phyloP scores from a whole-genome alignment of 495 filamentous ascomycete genomes.

The Aspergillus olivimuriae region DNA sequence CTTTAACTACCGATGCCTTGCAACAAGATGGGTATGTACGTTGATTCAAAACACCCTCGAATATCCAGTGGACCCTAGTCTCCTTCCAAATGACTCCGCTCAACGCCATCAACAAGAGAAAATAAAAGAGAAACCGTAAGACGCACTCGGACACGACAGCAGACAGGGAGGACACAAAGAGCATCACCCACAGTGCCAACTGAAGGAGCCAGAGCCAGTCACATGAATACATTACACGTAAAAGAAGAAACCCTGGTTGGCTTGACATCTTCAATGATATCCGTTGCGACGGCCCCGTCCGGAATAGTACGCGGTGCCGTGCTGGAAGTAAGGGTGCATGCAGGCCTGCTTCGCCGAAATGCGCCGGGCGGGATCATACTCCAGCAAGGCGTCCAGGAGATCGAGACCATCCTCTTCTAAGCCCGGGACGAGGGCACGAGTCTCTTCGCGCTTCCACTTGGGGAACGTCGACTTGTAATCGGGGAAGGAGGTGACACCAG shows the following conservation, averaged over 20 bases:
- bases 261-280: conserved; percentile 26
- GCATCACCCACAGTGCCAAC: not conserved
- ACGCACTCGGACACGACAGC: not conserved
- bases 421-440: conserved; percentile 48
- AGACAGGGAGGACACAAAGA: conserved; percentile 1
- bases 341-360: conserved; percentile 96
- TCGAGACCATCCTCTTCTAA: conserved; percentile 76
- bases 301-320: conserved; percentile 51
- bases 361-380: conserved; percentile 89
- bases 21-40: conserved; percentile 35
- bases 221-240: conserved; percentile 15
- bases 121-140: conserved; percentile 10
- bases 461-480: conserved; percentile 97
- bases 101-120: conserved; percentile 36
- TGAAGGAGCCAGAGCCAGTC: conserved; percentile 7
- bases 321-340: conserved; percentile 85
- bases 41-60: conserved; percentile 22
- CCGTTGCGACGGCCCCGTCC: conserved; percentile 40
- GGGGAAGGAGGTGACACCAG: conserved; percentile 93
- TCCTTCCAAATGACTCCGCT: conserved; percentile 25
- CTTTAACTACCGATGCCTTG: too few relatives aligned
- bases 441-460: conserved; percentile 78
- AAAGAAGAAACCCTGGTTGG: conserved; percentile 3
- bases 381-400: conserved; percentile 82
- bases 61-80: conserved; percentile 27